A percentile compares a stretch with the other conserved stretches of the same genome.
phyloP scores from a whole-genome alignment of 106 monocot genomes.

The Phalaenopsis aphrodite region DNA sequence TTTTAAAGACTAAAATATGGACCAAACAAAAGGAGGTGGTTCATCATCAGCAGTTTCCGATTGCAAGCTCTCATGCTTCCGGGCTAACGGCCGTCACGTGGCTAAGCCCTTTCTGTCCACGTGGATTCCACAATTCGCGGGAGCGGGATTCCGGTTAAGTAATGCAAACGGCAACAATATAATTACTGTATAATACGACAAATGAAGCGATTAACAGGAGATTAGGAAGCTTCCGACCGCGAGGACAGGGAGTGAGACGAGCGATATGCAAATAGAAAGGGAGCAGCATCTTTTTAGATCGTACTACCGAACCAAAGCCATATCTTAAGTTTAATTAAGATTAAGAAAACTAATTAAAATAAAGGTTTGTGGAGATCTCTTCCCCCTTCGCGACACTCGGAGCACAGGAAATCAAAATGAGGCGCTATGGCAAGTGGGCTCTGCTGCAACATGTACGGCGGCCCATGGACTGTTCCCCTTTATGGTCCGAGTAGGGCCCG shows the following conservation, averaged over 20 bases:
- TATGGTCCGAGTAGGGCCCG: neutral
- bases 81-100: neutral
- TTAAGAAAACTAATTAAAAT: neutral
- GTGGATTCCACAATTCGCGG: neutral
- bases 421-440: neutral
- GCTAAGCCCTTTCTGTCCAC: conserved; percentile 1
- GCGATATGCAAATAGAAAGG: neutral
- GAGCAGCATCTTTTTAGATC: neutral
- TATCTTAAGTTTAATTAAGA: neutral
- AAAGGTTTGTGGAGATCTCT: neutral
- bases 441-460: too few relatives aligned
- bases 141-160: neutral
- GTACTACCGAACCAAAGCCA: neutral
- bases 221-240: conserved; percentile 1
- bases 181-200: neutral
- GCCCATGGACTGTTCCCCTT: neutral
- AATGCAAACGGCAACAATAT: neutral
- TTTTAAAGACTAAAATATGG: too few relatives aligned
- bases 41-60: neutral
- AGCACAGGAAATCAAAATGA: neutral
- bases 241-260: neutral
- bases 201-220: neutral
- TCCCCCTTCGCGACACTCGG: neutral
- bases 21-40: too few relatives aligned
- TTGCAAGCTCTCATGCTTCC: neutral